These are phyloP conservation scores for Rhynchospora breviuscula DNA, from an alignment of 176 grass and related monocot species.

Conservation along the genomic window DNA sequence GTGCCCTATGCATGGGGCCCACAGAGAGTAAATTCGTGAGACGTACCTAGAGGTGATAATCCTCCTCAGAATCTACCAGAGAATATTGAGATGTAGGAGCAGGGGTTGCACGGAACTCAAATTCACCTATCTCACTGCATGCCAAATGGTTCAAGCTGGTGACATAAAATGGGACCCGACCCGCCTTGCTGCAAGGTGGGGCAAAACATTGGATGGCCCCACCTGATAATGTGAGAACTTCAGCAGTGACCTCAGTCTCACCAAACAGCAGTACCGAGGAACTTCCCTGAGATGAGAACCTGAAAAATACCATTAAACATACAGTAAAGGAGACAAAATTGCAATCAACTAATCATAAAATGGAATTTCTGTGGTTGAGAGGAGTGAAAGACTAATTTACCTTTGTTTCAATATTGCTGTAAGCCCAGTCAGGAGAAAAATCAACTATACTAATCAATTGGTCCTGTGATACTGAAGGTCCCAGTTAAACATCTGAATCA, in stretches of 20 bases:
- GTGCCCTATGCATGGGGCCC: not conserved
- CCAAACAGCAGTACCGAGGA: constrained; percentile 70
- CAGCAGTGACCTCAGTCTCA: constrained; percentile 73
- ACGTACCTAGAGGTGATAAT: constrained; percentile 35
- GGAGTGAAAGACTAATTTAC: constrained; percentile 20
- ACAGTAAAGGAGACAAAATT: constrained; percentile 5
- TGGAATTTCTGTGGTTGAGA: too few relatives aligned
- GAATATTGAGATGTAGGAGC: constrained; percentile 8
- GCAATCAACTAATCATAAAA: not conserved
- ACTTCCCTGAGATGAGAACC: constrained; percentile 76
- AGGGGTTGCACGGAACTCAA: constrained; percentile 43
- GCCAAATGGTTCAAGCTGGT: constrained; percentile 71
- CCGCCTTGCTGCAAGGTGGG: constrained; percentile 43
- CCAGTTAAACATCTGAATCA: constrained; percentile 48
- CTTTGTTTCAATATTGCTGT: constrained; percentile 55
- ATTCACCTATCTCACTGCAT: constrained; percentile 85
- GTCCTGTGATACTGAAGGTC: constrained; percentile 69
- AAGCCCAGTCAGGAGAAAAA: constrained; percentile 61
- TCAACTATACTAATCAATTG: constrained; percentile 78
- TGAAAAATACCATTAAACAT: constrained; percentile 24
- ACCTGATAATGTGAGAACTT: constrained; percentile 48
- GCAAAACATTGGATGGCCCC: constrained; percentile 60
- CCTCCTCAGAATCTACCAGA: constrained; percentile 2
- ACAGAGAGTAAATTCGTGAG: constrained; percentile 31
- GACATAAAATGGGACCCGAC: constrained; percentile 72